Base-by-base conservation (phyloP, 208 protist genomes). In the Trypanosomatidae sp. region DNA sequence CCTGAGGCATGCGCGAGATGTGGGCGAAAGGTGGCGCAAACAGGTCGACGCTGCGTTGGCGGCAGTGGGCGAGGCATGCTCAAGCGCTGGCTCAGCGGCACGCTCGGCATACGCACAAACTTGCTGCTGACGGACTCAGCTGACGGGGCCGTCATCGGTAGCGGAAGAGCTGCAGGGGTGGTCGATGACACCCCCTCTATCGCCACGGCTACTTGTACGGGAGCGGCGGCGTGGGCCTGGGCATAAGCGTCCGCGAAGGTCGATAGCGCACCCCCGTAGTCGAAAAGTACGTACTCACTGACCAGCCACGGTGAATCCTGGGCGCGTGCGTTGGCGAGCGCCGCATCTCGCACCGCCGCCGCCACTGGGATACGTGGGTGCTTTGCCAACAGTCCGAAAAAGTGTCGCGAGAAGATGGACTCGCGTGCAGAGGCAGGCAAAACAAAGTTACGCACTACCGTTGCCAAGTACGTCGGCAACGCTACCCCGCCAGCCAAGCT, bases 241-340 rank as follows among this genome's bases (percentile, higher is more conserved):
- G 36, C 46, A 22, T 6, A 53, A 19, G 65, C 60, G 7, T 67
- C 67, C 4, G 41, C 10, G 19, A 94, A 69, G 36, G 77, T 80
- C 46, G 76, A 62, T 47, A 95, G 76, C 0, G 68, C 33, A 22
- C 83, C 86, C n/a, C 86, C 88, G 73, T 89, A 92, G 70, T 93
- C 85, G 44, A 83, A 65, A 52, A 93, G 74, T 41, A 80, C 76
- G 58, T 86, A 80, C 44, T 86, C 83, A 13, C 84, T 75, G 10
- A 76, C 69, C n/a, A 82, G 75, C 88, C 90, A 94, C 30, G 90
- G 90, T 15, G 84, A 84, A 3, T 85, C 53, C n/a, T 81, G 55
- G 2, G 44, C 41, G 6, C 43, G 73, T 22, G 74, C 74, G 47
- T 64, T 73, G 19, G 53, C 47, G 62, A 87, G 62, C 22, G 74